Conservation (phyloP, 768 basidiomycete species). For the Boletus eberwhitei region DNA sequence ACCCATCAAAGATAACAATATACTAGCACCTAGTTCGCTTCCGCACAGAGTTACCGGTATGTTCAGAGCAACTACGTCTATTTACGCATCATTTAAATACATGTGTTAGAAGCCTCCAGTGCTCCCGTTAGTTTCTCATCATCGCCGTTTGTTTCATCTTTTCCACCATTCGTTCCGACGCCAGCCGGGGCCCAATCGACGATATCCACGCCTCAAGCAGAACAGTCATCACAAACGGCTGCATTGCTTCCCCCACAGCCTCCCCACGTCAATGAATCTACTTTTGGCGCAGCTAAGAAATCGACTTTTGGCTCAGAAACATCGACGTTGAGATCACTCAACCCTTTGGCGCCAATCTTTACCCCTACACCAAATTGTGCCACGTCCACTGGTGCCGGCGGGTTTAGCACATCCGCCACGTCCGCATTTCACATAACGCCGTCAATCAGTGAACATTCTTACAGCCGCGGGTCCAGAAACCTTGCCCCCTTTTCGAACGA, state of each 20-base stretch:
- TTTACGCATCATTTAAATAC: background rate
- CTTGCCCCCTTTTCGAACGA: background rate
- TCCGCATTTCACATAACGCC: background rate
- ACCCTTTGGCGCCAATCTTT: constrained; percentile 20
- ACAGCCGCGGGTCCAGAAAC: background rate
- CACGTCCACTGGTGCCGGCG: background rate
- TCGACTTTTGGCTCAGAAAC: constrained; percentile 3
- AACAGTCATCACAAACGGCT: background rate
- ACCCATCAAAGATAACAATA: background rate
- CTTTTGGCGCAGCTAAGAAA: background rate
- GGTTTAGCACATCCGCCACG: background rate
- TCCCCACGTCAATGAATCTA: background rate
- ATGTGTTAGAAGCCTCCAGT: background rate
- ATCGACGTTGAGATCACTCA: constrained; percentile 10
- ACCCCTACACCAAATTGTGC: constrained; percentile 1
- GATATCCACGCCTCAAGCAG: background rate
- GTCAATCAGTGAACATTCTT: background rate
- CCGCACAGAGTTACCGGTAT: constrained; percentile 12
- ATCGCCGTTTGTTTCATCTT: background rate
- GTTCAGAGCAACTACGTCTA: background rate
- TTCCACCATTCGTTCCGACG: background rate
- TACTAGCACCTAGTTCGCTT: background rate
- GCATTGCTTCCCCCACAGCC: background rate
- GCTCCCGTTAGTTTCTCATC: background rate
- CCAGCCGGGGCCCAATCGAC: background rate